Evolutionary conservation across 108 stramenopile species (phyloP).

Genomic region (Nitzschia sp.): DNA sequence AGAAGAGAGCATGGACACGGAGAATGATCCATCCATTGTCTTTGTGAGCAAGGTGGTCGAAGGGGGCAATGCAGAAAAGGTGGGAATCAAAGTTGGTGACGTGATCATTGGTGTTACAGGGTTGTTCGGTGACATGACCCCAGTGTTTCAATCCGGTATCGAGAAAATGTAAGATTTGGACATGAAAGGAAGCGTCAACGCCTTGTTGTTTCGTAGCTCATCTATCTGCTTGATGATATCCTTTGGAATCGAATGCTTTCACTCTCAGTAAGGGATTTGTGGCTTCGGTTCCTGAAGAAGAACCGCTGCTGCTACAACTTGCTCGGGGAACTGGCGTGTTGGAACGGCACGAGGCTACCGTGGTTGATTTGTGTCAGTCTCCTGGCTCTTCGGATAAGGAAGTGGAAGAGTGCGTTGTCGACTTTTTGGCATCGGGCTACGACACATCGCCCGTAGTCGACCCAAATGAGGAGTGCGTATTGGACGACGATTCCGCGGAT

Average conservation of each 20-base stretch:
- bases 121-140: constrained; percentile 48
- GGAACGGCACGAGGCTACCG: constrained; percentile 62
- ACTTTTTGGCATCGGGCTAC: constrained; percentile 26
- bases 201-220: too few species aligned
- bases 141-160: constrained; percentile 45
- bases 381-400: constrained; percentile 29
- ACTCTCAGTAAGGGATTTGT: constrained; percentile 46
- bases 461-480: constrained; percentile 2
- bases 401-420: constrained; percentile 46
- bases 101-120: constrained; percentile 73
- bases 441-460: constrained; percentile 14
- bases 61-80: constrained; percentile 64
- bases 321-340: constrained; percentile 60
- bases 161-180: constrained; percentile 53
- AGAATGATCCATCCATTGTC: constrained; percentile 49
- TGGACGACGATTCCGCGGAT: constrained; percentile 35
- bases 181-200: too few species aligned
- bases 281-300: constrained; percentile 44
- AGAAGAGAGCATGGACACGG: constrained; percentile 71
- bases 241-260: not conserved
- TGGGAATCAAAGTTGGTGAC: constrained; percentile 74
- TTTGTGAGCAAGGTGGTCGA: constrained; percentile 65
- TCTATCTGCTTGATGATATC: too few species aligned
- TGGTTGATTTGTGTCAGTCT: constrained; percentile 70
- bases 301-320: constrained; percentile 45